phyloP scores from a whole-genome alignment of 805 yeast species.

The Kodamaea kakaduensis region DNA sequence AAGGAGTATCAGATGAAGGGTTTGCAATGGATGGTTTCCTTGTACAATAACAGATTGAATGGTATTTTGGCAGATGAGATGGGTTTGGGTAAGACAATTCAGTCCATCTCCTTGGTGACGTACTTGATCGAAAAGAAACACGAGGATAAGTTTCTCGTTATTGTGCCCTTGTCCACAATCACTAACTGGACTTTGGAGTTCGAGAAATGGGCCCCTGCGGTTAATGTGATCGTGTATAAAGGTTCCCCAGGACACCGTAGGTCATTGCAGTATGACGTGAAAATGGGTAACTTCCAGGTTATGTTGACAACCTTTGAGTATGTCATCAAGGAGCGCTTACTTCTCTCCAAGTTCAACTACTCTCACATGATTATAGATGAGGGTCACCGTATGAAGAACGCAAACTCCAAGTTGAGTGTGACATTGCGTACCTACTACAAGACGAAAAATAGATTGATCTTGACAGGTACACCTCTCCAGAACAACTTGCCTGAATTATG shows the following conservation, averaged over 20 bases:
- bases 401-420: constrained; percentile 66
- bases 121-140: constrained; percentile 66
- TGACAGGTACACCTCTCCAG: constrained; percentile 86
- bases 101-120: constrained; percentile 72
- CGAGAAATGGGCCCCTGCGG: constrained; percentile 84
- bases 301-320: constrained; percentile 79
- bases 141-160: constrained; percentile 68
- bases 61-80: constrained; percentile 67
- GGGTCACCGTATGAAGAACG: constrained; percentile 85
- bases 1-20: constrained; percentile 73
- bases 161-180: constrained; percentile 79
- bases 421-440: constrained; percentile 70
- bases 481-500: constrained; percentile 81
- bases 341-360: constrained; percentile 66
- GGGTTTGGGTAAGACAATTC: constrained; percentile 69
- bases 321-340: constrained; percentile 70
- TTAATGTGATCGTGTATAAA: constrained; percentile 68
- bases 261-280: constrained; percentile 57
- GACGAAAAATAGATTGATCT: constrained; percentile 71
- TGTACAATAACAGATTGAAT: constrained; percentile 56
- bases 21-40: constrained; percentile 64
- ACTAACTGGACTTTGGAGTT: constrained; percentile 85
- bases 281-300: constrained; percentile 69
- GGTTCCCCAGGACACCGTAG: constrained; percentile 75
- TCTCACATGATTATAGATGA: constrained; percentile 88